A percentile compares a stretch with the other conserved stretches of the same genome.
Conservation (phyloP, 139 green algal species). For the Auxenochlorella protothecoides region DNA sequence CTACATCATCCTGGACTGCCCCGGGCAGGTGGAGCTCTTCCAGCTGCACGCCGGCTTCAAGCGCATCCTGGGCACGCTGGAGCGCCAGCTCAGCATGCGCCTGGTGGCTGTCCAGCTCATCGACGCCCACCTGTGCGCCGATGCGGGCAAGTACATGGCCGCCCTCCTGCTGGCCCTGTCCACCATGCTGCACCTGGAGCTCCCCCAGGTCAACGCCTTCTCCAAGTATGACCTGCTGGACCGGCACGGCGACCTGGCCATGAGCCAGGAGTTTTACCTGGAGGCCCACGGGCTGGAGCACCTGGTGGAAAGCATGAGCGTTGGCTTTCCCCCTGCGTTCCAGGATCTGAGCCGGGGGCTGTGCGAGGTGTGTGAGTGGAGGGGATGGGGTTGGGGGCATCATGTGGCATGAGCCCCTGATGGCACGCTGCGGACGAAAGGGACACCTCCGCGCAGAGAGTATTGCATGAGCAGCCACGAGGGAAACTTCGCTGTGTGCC, state of each 20-base stretch:
- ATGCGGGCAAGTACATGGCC: conserved; percentile 74
- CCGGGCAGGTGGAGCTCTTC: conserved; percentile 98
- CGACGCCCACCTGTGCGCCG: conserved; percentile 81
- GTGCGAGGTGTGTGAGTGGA: conserved; percentile 10
- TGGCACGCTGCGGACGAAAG: too few species aligned
- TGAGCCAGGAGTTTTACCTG: conserved; percentile 85
- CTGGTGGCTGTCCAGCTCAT: conserved; percentile 71
- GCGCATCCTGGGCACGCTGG: conserved; percentile 76
- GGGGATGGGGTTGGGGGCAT: not conserved
- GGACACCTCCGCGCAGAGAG: too few species aligned
- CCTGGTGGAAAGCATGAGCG: conserved; percentile 45
- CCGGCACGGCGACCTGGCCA: conserved; percentile 77
- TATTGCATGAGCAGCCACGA: not conserved
- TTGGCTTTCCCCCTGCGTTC: conserved; percentile 23
- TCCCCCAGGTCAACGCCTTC: conserved; percentile 84
- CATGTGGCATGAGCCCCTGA: not conserved
- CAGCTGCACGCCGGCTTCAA: conserved; percentile 74
- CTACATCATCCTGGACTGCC: conserved; percentile 93
- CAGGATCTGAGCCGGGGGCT: conserved; percentile 8
- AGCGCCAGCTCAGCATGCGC: conserved; percentile 29
- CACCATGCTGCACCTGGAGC: conserved; percentile 93
- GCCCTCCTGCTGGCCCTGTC: conserved; percentile 61
- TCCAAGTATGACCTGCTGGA: conserved; percentile 79
- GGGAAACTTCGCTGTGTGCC: not conserved
- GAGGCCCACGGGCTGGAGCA: conserved; percentile 72